A percentile compares a stretch with the other conserved stretches of the same genome.
Conservation (phyloP, 2,329 filamentous ascomycete genomes). For the Talaromyces sp. region DNA sequence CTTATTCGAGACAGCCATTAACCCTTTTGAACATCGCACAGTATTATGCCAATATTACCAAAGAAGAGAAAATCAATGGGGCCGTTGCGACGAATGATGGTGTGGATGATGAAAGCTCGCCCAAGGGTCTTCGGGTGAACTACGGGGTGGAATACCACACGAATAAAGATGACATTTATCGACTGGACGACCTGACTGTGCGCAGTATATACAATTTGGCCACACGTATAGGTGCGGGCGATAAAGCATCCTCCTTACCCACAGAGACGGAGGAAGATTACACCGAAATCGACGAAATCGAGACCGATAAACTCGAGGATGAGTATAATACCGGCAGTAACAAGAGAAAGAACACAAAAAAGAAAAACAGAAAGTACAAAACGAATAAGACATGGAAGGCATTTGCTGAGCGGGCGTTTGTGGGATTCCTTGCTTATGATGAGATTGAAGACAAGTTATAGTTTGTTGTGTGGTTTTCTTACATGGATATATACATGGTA, state of each 20-base stretch:
- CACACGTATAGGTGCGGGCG: slow-evolving; percentile 64
- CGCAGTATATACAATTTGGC: slow-evolving; percentile 76
- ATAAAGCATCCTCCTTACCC: neutral
- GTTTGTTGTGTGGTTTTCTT: neutral
- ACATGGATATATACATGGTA: neutral
- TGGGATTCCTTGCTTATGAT: slow-evolving; percentile 64
- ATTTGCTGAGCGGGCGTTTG: slow-evolving; percentile 76
- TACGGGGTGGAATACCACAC: slow-evolving; percentile 88
- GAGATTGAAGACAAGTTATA: slow-evolving; percentile 52
- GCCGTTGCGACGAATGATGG: slow-evolving; percentile 13
- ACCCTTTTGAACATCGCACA: slow-evolving; percentile 79
- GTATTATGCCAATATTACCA: slow-evolving; percentile 90
- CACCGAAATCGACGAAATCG: neutral
- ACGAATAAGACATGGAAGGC: slow-evolving; percentile 69
- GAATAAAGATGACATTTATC: slow-evolving; percentile 69
- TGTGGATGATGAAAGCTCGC: neutral
- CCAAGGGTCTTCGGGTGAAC: slow-evolving; percentile 55
- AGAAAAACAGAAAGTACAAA: slow-evolving; percentile 47
- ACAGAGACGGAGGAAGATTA: neutral
- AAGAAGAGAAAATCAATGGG: slow-evolving; percentile 71
- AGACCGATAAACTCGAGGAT: slow-evolving; percentile 15
- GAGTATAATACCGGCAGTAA: slow-evolving; percentile 39
- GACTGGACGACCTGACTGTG: slow-evolving; percentile 78
- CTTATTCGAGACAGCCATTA: slow-evolving; percentile 80
- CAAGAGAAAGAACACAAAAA: slow-evolving; percentile 49